phyloP scores from a whole-genome alignment of 305 asterid genomes.

The Rubia balearica region DNA sequence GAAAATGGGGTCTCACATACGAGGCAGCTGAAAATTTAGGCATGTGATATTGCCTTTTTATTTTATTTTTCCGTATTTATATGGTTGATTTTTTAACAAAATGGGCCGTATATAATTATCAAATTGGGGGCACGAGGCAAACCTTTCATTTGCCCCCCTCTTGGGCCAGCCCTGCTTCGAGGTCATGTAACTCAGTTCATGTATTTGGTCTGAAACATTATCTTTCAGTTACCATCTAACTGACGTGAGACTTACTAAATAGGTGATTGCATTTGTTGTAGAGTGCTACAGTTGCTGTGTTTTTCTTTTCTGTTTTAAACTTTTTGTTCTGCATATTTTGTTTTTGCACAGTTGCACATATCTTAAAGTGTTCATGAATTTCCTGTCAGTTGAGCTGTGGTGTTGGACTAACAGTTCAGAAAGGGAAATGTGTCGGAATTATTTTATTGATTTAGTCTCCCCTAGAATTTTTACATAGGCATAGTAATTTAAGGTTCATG shows the following conservation, averaged over 20 bases:
- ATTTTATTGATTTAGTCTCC: not conserved
- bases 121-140: no score
- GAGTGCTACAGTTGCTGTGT: not conserved
- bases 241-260: not conserved
- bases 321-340: not conserved
- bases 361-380: not conserved
- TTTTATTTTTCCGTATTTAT: no score
- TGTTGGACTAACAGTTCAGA: not conserved
- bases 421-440: not conserved
- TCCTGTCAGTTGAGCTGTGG: slow-evolving; percentile 3
- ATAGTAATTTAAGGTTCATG: not conserved
- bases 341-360: not conserved
- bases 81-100: no score
- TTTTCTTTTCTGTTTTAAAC: not conserved
- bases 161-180: no score
- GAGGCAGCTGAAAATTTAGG: no score
- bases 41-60: no score
- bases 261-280: not conserved
- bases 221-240: not conserved
- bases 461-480: not conserved
- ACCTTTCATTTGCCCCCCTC: no score
- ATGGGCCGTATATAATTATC: no score
- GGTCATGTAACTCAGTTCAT: no score
- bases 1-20: no score
- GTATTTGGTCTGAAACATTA: not conserved